Conservation (phyloP, 2,329 filamentous ascomycete genomes). For the Aureobasidium namibiae region DNA sequence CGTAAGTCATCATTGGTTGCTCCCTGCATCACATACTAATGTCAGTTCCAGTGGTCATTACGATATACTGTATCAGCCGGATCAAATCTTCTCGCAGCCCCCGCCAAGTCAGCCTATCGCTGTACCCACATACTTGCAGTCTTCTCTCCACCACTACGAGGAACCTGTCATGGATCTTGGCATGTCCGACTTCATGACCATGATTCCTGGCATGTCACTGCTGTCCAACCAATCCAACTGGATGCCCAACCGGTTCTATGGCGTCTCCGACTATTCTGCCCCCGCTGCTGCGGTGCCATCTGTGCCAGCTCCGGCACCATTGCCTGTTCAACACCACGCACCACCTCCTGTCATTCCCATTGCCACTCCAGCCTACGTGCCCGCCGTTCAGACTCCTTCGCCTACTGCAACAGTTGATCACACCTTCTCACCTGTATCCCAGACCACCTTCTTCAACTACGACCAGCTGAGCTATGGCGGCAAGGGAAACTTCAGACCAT, state of each 20-base stretch:
- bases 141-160: constrained; percentile 17
- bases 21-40: background rate
- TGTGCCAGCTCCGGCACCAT: background rate
- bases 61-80: constrained; percentile 76
- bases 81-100: constrained; percentile 34
- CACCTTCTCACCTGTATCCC: background rate
- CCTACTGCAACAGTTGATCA: constrained; percentile 1
- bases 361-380: background rate
- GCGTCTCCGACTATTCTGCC: background rate
- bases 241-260: constrained; percentile 10
- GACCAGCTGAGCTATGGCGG: constrained; percentile 1
- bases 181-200: constrained; percentile 33
- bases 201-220: constrained; percentile 40
- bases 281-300: background rate
- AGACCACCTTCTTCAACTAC: constrained; percentile 27
- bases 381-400: background rate
- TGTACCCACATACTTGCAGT: constrained; percentile 27
- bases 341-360: background rate
- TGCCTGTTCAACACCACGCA: constrained; percentile 11
- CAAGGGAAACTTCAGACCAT: constrained; percentile 7
- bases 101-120: constrained; percentile 21
- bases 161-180: constrained; percentile 23
- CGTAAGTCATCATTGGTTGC: constrained; percentile 38
- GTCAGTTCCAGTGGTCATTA: constrained; percentile 62
- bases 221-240: constrained; percentile 14